phyloP scores from a whole-genome alignment of 345 rosid species.

The Triadica sebifera region DNA sequence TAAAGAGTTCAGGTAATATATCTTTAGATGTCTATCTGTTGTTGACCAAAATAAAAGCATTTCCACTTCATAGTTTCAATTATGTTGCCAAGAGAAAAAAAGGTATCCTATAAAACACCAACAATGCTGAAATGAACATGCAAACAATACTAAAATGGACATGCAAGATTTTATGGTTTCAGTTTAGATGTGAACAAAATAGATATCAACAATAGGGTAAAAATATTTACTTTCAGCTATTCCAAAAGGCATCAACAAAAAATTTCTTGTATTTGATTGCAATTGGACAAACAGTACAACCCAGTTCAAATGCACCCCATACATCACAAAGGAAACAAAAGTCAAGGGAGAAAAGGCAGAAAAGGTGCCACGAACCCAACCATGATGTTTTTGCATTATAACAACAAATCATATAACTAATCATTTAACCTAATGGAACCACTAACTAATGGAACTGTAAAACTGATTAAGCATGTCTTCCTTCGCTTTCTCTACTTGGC shows the following conservation, averaged over 20 bases:
- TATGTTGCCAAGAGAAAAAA: neutral
- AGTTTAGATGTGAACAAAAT: neutral
- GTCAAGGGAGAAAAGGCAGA: constrained; percentile 3
- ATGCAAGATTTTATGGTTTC: neutral
- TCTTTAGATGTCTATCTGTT: neutral
- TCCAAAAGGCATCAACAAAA: constrained; percentile 99
- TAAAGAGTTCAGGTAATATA: neutral
- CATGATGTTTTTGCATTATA: too few relatives aligned
- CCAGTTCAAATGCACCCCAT: constrained; percentile 97
- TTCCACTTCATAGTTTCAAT: neutral
- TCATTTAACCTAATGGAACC: too few relatives aligned
- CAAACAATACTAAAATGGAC: too few relatives aligned
- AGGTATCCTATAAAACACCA: neutral
- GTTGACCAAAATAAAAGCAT: neutral
- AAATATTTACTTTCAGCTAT: constrained; percentile 79
- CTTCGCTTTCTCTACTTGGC: constrained; percentile 98
- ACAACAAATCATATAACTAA: too few relatives aligned
- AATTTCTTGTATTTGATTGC: constrained; percentile 97
- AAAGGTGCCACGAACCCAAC: too few relatives aligned
- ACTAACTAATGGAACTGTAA: constrained; percentile 87
- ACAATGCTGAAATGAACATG: too few relatives aligned
- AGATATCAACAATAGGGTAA: neutral
- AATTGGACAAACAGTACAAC: constrained; percentile 87
- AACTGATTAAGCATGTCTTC: constrained; percentile 98
- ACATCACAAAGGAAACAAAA: constrained; percentile 28